These are phyloP conservation scores for Morella rubra DNA, from an alignment of 306 rosid species.

Conservation along the genomic window DNA sequence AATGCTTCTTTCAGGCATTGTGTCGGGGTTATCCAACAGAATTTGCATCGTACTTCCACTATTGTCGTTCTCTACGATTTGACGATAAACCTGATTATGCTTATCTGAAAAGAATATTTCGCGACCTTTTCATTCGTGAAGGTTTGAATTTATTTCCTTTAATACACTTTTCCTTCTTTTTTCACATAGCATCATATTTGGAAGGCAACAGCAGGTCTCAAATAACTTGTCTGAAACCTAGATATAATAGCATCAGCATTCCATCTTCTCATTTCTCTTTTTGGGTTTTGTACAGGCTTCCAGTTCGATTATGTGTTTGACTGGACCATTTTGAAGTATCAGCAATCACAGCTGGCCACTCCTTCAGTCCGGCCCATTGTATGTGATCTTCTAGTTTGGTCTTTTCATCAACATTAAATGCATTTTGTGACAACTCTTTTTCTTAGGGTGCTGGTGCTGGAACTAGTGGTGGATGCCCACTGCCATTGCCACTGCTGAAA, in stretches of 20 bases:
- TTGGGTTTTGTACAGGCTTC: conserved; percentile 59
- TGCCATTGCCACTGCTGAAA: conserved; percentile 56
- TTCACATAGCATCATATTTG: not conserved
- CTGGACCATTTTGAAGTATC: conserved; percentile 96
- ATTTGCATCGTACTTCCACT: conserved; percentile 95
- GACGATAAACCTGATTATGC: conserved; percentile 97
- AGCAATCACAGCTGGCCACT: conserved; percentile 83
- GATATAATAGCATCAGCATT: not conserved
- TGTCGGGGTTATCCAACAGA: conserved; percentile 97
- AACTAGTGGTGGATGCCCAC: conserved; percentile 88
- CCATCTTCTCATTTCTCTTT: conserved; percentile 15
- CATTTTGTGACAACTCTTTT: conserved; percentile 20
- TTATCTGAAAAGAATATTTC: conserved; percentile 92
- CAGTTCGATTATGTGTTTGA: conserved; percentile 97
- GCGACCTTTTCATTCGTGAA: conserved; percentile 94
- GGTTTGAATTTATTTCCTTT: conserved; percentile 43
- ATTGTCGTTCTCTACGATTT: conserved; percentile 90
- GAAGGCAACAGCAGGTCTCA: not conserved
- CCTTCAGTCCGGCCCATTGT: conserved; percentile 79
- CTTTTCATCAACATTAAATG: conserved; percentile 18
- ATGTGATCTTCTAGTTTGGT: conserved; percentile 14
- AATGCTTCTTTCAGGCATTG: conserved; percentile 64
- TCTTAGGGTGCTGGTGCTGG: conserved; percentile 69
- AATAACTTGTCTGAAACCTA: conserved; percentile 12
- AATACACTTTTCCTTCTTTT: conserved; percentile 2